Percentiles rank a stretch among this genome's conserved stretches.
These are phyloP conservation scores for Tuber calosporum DNA, from an alignment of 495 filamentous ascomycete species.

Conservation along the genomic window DNA sequence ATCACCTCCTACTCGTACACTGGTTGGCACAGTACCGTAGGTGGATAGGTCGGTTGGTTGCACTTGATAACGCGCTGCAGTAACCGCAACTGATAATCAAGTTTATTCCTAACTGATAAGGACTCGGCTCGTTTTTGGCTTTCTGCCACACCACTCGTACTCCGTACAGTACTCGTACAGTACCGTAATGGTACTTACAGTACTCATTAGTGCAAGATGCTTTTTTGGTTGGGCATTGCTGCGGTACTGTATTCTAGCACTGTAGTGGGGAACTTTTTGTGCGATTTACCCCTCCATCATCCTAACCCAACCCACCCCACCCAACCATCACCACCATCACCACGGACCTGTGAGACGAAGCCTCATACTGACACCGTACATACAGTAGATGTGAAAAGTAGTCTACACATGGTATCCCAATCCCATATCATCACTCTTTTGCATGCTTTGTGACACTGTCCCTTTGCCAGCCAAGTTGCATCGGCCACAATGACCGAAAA, in stretches of 20 bases:
- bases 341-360: neutral
- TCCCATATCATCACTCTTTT: neutral
- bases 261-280: neutral
- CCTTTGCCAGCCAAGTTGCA: neutral
- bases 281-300: slow-evolving; percentile 33
- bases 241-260: neutral
- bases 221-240: neutral
- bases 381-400: neutral
- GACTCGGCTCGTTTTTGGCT: slow-evolving; percentile 18
- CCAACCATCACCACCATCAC: neutral
- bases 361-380: neutral
- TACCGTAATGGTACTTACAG: no score
- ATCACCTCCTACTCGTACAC: no score
- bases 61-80: neutral
- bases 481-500: neutral
- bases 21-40: no score
- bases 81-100: slow-evolving; percentile 22
- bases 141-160: slow-evolving; percentile 15
- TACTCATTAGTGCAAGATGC: slow-evolving; percentile 8
- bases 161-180: no score
- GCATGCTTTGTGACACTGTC: neutral
- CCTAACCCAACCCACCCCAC: slow-evolving; percentile 8
- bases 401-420: neutral
- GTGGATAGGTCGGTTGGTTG: neutral
- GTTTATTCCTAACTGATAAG: no score